Base-by-base conservation (phyloP, 163 green algal genomes). In the Botryococcus braunii region DNA sequence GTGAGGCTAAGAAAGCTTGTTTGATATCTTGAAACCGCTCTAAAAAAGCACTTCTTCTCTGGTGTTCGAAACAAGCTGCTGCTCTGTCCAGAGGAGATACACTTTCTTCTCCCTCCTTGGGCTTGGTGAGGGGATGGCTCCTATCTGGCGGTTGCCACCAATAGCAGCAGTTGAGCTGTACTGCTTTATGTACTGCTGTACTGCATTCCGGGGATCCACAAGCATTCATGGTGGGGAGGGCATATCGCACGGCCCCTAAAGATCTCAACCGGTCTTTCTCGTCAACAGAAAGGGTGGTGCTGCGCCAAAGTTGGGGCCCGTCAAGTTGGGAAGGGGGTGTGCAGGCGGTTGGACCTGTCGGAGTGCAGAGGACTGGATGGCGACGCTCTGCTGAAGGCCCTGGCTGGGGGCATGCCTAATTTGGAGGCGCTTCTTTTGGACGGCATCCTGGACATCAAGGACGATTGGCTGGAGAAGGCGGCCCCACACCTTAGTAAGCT, bases 361-460 rank as follows among this genome's bases (percentile, higher is more conserved):
- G 73, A 78, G 38, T 87, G 80, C 78, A 52, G 74, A 23, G 80
- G 80, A 31, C 38, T 84, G n/a, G 69, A 69, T 36, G 60, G 23
- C 17, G 37, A 35, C 29, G 38, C 55, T 4, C 35, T 52, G 46
- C 43, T 55, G 56, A 21, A 62, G 35, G n/a, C 48, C 7, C 69
- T 62, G 11, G 47, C 37, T 13, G 39, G 41, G 50, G 34, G 60
- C n/a, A 67, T 52, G 37, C 34, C 23, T 7, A 52, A 58, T n/a
- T 62, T 85, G 39, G 69, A 82, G 34, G 58, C 36, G 17, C 69
- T 90, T 25, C 5, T 38, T 25, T 69, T 90, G 27, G 35, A 77
- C 32, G 78, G 78, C 31, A 74, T 79, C 29, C 48, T 68, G n/a
- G 73, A 84, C 49, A 67, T 83, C 34, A 39, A 41, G 38, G 72